Base-by-base conservation (phyloP, 2,329 filamentous ascomycete species). In the Diplodia mutila region DNA sequence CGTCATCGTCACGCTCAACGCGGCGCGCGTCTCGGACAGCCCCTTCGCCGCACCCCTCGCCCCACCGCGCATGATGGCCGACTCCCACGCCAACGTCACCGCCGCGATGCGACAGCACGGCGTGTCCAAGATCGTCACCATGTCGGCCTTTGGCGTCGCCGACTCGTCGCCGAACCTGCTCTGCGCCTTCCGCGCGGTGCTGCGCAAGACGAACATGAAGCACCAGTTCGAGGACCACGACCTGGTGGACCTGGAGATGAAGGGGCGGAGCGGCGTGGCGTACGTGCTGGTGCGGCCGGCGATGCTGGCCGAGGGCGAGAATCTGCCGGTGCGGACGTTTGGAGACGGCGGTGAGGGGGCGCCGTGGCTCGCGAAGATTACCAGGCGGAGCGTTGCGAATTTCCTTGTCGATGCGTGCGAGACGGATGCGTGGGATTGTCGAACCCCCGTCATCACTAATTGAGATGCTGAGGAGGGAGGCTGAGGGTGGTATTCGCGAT, bases 91-190 rank as follows among this genome's bases (percentile, higher is more conserved):
- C 25, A 79, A 81, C 53, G 70, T 80, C 3, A 70, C 81, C 14
- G 69, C 74, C 0, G 75, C 73, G 4, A 82, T 83, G 78, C 75
- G 79, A 61, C 73, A 76, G 21, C 75, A 76, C 57, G 73, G 73
- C 0, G 75, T 78, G 61, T 69, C 55, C 8, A 85, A 84, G 63
- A 71, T 86, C 2, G 78, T 87, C 29, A 76, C 85, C 57, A 80
- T 87, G 74, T 84, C 82, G 14, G 81, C 83, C 1, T 81, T 84
- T 69, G 86, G 85, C 12, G 80, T 82, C 1, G 84, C 81, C 0
- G 73, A 78, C 34, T 86, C 84, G 4, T 83, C 77, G 73, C 29
- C 67, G 0, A 80, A 81, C 61, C 72, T 85, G 67, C 74, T 79
- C 52, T 80, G 76, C 39, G 73, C 81, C 0, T 71, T 86, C 70